These are phyloP conservation scores for Cercospora sp. DNA, from an alignment of 2,329 filamentous ascomycete genomes.

Conservation along the genomic window DNA sequence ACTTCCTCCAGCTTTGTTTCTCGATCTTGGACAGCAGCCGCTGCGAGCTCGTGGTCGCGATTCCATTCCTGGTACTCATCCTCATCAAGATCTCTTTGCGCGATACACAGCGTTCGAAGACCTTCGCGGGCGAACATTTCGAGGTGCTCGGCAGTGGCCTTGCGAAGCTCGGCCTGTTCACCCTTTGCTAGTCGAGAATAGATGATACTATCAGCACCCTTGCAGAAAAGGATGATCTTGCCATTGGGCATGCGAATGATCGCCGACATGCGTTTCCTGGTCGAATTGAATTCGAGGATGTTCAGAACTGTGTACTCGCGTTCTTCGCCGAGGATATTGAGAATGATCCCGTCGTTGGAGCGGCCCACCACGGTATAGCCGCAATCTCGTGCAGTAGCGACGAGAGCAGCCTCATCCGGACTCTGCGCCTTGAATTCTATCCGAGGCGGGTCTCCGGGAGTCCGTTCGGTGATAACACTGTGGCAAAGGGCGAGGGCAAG, in stretches of 20 bases:
- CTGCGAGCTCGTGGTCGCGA: slow-evolving; percentile 81
- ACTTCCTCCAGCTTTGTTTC: slow-evolving; percentile 92
- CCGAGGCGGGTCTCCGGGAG: slow-evolving; percentile 83
- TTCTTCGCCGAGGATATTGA: slow-evolving; percentile 87
- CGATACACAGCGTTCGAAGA: slow-evolving; percentile 90
- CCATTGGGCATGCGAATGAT: slow-evolving; percentile 94
- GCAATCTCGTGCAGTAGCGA: slow-evolving; percentile 90
- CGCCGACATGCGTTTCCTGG: slow-evolving; percentile 94
- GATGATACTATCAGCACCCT: slow-evolving; percentile 95
- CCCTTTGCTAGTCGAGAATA: slow-evolving; percentile 85
- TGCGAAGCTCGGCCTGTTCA: slow-evolving; percentile 80
- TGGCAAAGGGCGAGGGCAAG: slow-evolving; percentile 92
- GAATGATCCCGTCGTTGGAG: slow-evolving; percentile 73
- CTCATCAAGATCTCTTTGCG: slow-evolving; percentile 75
- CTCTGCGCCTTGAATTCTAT: slow-evolving; percentile 97
- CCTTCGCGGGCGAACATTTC: slow-evolving; percentile 97
- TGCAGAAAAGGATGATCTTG: slow-evolving; percentile 88
- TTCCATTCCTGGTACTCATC: slow-evolving; percentile 84
- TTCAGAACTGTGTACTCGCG: slow-evolving; percentile 84
- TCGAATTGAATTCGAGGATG: slow-evolving; percentile 96
- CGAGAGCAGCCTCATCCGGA: slow-evolving; percentile 91
- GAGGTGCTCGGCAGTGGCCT: slow-evolving; percentile 84
- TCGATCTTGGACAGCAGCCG: slow-evolving; percentile 77
- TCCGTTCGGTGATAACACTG: slow-evolving; percentile 87
- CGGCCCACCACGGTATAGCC: slow-evolving; percentile 89